Evolutionary conservation across 495 filamentous ascomycete species (phyloP).

Genomic region (Penicillium arizonense): DNA sequence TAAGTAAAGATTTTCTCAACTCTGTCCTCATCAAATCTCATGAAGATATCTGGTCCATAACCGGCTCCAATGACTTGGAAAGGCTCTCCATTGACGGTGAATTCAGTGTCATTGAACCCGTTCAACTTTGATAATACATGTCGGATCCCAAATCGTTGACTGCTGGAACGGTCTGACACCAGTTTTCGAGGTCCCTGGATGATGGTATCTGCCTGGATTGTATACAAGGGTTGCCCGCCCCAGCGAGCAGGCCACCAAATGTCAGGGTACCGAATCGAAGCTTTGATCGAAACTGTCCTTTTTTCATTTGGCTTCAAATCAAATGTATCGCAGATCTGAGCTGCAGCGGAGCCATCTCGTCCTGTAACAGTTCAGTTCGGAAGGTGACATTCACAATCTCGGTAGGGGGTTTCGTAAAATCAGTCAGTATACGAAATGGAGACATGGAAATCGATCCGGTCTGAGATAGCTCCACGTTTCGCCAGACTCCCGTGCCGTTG

Average conservation of each 20-base stretch:
- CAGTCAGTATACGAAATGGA: constrained; percentile 46
- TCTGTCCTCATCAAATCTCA: constrained; percentile 50
- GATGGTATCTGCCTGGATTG: constrained; percentile 38
- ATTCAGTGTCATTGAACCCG: constrained; percentile 51
- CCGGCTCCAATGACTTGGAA: constrained; percentile 62
- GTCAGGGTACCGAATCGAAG: constrained; percentile 50
- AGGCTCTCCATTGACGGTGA: constrained; percentile 52
- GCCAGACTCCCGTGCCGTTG: constrained; percentile 62
- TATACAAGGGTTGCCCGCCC: constrained; percentile 73
- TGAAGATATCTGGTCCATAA: constrained; percentile 60
- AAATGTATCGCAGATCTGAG: constrained; percentile 28
- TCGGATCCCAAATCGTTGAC: constrained; percentile 53
- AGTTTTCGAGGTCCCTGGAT: constrained; percentile 15
- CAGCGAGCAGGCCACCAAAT: constrained; percentile 81
- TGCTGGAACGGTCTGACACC: constrained; percentile 42
- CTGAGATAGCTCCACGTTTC: constrained; percentile 56
- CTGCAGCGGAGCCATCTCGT: constrained; percentile 11
- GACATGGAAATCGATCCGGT: constrained; percentile 55
- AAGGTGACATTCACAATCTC: constrained; percentile 40
- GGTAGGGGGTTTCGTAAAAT: constrained; percentile 29
- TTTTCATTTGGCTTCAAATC: constrained; percentile 37
- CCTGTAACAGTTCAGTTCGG: constrained; percentile 39
- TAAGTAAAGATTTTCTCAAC: constrained; percentile 48
- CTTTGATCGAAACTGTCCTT: constrained; percentile 33
- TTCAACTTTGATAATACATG: constrained; percentile 52